Conservation (phyloP, 2,329 filamentous ascomycete species). For the Alternaria angustiovoidea region DNA sequence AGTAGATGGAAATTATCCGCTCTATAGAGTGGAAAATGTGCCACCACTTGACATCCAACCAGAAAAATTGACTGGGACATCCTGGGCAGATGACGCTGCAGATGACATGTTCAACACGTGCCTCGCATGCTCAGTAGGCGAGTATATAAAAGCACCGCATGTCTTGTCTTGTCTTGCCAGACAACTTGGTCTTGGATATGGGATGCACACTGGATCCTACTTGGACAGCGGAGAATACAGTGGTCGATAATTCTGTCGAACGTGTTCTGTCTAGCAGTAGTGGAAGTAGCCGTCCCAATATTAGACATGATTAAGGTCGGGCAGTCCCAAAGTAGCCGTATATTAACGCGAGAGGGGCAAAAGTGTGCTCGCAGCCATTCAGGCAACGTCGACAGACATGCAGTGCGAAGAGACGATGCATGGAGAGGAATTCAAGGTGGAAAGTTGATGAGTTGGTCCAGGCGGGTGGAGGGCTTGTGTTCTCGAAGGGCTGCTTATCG, state of each 20-base stretch:
- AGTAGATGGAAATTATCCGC: neutral
- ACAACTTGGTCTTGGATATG: neutral
- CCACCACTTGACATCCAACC: neutral
- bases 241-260: neutral
- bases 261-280: neutral
- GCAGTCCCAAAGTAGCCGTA: neutral
- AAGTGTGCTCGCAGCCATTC: neutral
- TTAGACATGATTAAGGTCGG: neutral
- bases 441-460: neutral
- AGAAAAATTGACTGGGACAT: neutral
- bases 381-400: neutral
- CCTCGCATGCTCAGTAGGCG: constrained; percentile 4
- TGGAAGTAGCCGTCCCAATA: neutral
- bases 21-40: neutral
- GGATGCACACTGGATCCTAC: neutral
- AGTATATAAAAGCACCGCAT: neutral
- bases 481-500: constrained; percentile 13
- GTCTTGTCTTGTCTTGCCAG: neutral
- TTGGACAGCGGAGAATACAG: neutral
- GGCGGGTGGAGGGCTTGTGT: too few relatives aligned
- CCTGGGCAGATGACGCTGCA: neutral
- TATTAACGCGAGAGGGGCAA: neutral
- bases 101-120: neutral
- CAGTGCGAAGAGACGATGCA: neutral
- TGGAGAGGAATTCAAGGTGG: neutral